Percentiles rank a stretch among this genome's conserved stretches.
Conservation (phyloP, 2,329 filamentous ascomycete species). For the Colletotrichum salicis region DNA sequence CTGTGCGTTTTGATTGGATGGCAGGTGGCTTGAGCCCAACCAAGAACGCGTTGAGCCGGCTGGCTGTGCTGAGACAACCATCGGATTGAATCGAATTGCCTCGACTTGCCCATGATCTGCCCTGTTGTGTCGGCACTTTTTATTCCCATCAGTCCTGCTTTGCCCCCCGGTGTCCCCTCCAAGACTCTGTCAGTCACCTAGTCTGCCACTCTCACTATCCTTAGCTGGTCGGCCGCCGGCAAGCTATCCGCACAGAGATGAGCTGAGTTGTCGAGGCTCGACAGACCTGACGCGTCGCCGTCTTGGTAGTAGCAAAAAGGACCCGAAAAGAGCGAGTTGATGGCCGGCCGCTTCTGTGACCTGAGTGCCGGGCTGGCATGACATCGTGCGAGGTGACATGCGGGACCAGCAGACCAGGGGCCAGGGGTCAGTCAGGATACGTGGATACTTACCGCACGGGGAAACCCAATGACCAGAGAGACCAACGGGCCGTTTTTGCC, state of each 20-base stretch:
- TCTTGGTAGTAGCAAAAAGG: not conserved
- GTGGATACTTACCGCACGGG: not conserved
- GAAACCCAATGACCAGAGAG: too few species aligned
- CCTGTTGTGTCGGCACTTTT: not conserved
- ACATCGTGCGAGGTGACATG: conserved; percentile 13
- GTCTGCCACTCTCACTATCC: not conserved
- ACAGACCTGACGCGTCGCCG: not conserved
- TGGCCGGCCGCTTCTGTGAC: conserved; percentile 4
- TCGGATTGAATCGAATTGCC: not conserved
- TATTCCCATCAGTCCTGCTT: not conserved
- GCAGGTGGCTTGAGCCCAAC: conserved; percentile 15
- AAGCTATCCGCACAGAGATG: not conserved
- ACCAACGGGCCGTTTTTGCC: too few species aligned
- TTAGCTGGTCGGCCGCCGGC: not conserved
- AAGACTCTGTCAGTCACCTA: not conserved
- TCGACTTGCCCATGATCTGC: not conserved
- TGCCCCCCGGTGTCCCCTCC: too few species aligned
- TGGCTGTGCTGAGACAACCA: conserved; percentile 17
- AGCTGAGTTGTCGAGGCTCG: not conserved
- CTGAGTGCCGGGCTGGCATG: conserved; percentile 15
- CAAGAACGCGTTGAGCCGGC: conserved; percentile 13
- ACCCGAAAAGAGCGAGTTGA: not conserved
- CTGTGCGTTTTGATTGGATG: conserved; percentile 32
- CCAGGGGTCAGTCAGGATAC: not conserved
- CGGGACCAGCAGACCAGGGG: not conserved